Base-by-base conservation (phyloP, 352 stramenopile species). In the Globisporangium nodosum region DNA sequence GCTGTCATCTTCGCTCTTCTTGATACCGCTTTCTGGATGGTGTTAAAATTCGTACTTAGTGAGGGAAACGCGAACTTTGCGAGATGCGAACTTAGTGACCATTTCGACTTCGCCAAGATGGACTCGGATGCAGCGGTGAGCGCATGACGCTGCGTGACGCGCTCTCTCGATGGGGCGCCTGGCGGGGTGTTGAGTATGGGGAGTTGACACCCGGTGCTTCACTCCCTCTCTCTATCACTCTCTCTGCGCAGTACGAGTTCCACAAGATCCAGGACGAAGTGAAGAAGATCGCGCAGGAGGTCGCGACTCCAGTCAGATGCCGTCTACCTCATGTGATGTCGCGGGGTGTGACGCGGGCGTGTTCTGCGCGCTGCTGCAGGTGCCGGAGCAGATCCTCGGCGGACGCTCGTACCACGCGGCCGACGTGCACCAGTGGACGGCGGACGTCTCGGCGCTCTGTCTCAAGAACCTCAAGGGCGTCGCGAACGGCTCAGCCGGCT, bases 391-490 rank as follows among this genome's bases (percentile, higher is more conserved):
- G 46, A 60, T 92, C 30, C 64, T 96, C 15, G 60, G 58, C 6
- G 79, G 70, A 0, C 74, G 88, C 24, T 84, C 60, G 33, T 96
- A 96, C 56, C 86, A 96, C 50, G 78, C 84, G 21, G 66, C 83
- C 9, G 86, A 96, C 52, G 86, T 92, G 47, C 81, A 92, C 54
- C 65, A 74, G 50, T 96, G 86, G 86, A 87, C 82, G 33, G 67
- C 67, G 3, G 78, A 90, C 51, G 91, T 94, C 60, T 89, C 86
- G 58, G 73, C 76, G 33, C 70, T 79, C 56, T 94, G 82, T 54
- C 66, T 96, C 20, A 92, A 96, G 62, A 72, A 83, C 56, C 82
- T 96, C 63, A 93, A 94, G 64, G 66, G 70, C 53, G 81, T 96
- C 47, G 84, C 84, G 33, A 89, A 90, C 53, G 83, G 86, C 56